These are phyloP conservation scores for Coix lacrymajobi DNA, from an alignment of 176 grass and related monocot species.

Conservation along the genomic window DNA sequence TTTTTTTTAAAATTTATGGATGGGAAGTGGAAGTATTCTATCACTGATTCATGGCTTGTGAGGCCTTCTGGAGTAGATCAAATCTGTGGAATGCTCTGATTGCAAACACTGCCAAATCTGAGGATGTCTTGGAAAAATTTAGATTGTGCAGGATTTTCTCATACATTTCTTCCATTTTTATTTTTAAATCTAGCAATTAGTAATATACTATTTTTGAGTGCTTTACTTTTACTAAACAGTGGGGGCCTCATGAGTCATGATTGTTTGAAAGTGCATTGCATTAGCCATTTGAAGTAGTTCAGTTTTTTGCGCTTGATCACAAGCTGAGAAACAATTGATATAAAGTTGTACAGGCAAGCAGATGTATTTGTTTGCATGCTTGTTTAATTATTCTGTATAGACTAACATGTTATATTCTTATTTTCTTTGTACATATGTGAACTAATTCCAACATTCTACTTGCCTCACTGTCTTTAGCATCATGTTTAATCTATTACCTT, in stretches of 20 bases:
- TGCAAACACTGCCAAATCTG: too few relatives aligned
- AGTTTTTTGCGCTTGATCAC: not conserved
- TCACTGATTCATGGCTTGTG: not conserved
- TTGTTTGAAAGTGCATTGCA: not conserved
- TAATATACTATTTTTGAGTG: not conserved
- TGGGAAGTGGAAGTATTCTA: not conserved
- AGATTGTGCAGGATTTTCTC: not conserved
- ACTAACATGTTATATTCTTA: not conserved
- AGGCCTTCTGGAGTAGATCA: not conserved
- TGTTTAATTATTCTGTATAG: not conserved
- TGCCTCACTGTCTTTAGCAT: not conserved
- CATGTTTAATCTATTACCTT: not conserved
- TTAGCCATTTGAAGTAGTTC: conserved; percentile 3
- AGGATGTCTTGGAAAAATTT: too few relatives aligned
- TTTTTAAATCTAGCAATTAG: not conserved
- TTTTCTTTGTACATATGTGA: conserved; percentile 5
- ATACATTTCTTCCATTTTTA: not conserved
- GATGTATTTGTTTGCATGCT: not conserved
- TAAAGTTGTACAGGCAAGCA: not conserved
- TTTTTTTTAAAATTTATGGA: not conserved
- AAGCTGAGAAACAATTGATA: not conserved
- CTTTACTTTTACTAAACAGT: not conserved
- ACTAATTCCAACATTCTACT: not conserved
- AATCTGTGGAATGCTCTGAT: too few relatives aligned
- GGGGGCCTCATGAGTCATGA: not conserved